phyloP scores from a whole-genome alignment of 2,329 filamentous ascomycete genomes.

The Hirsutella minnesotensis region DNA sequence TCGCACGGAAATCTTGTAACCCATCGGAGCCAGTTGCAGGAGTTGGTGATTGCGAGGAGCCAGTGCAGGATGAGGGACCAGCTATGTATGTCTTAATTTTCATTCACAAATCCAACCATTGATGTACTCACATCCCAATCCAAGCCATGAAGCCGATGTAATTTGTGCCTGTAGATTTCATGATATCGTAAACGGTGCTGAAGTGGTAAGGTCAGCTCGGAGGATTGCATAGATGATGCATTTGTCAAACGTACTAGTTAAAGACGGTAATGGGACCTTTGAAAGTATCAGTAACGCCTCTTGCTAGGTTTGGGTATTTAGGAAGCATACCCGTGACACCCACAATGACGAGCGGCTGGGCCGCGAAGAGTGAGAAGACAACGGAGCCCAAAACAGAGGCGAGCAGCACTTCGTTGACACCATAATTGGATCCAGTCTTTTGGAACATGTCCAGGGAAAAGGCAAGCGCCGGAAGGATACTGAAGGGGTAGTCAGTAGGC shows the following conservation, averaged over 20 bases:
- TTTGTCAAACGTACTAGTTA: constrained; percentile 51
- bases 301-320: background rate
- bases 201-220: background rate
- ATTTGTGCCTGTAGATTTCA: constrained; percentile 62
- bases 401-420: constrained; percentile 84
- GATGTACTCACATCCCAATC: constrained; percentile 56
- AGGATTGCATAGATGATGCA: background rate
- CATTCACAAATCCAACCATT: background rate
- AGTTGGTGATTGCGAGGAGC: constrained; percentile 72
- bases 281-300: background rate
- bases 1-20: constrained; percentile 88
- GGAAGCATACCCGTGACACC: constrained; percentile 58
- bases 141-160: constrained; percentile 88
- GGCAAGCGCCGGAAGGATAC: constrained; percentile 75
- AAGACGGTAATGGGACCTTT: constrained; percentile 81
- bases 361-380: constrained; percentile 68
- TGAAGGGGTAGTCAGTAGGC: constrained; percentile 20
- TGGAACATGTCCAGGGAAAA: constrained; percentile 92
- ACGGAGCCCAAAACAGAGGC: constrained; percentile 72
- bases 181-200: constrained; percentile 80
- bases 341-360: constrained; percentile 81
- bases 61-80: constrained; percentile 82
- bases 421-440: constrained; percentile 73
- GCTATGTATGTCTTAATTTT: constrained; percentile 22
- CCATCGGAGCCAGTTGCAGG: constrained; percentile 79